A percentile compares a stretch with the other conserved stretches of the same genome.
These are phyloP conservation scores for Suhomyces sp. DNA, from an alignment of 805 yeast species.

Conservation along the genomic window DNA sequence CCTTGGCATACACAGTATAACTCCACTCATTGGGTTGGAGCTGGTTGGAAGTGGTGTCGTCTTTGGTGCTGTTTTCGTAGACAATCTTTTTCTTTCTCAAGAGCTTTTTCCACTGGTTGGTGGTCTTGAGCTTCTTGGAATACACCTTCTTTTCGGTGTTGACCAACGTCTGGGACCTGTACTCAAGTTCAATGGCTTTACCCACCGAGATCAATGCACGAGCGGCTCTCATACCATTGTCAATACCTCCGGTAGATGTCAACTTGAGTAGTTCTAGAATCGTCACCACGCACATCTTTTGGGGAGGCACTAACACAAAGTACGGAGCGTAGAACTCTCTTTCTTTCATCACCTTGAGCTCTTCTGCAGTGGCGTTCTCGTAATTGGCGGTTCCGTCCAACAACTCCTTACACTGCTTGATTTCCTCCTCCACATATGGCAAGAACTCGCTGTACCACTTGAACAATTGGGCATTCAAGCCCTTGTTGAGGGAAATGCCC, in stretches of 20 bases:
- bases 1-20: slow-evolving; percentile 44
- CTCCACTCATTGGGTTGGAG: slow-evolving; percentile 19
- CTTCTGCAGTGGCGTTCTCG: slow-evolving; percentile 18
- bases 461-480: slow-evolving; percentile 73
- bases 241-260: slow-evolving; percentile 69
- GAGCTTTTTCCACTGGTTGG: slow-evolving; percentile 46
- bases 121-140: slow-evolving; percentile 40
- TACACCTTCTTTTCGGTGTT: slow-evolving; percentile 54
- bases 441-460: slow-evolving; percentile 77
- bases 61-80: slow-evolving; percentile 7
- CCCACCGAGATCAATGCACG: slow-evolving; percentile 81
- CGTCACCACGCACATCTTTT: slow-evolving; percentile 78
- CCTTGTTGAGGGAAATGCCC: slow-evolving; percentile 50
- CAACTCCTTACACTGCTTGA: slow-evolving; percentile 50
- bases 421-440: slow-evolving; percentile 69
- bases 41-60: background rate
- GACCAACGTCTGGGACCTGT: slow-evolving; percentile 63
- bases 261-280: slow-evolving; percentile 77
- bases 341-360: slow-evolving; percentile 31
- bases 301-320: slow-evolving; percentile 66
- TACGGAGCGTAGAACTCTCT: slow-evolving; percentile 73
- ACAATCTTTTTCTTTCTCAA: slow-evolving; percentile 20
- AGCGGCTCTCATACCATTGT: slow-evolving; percentile 81
- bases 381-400: slow-evolving; percentile 22
- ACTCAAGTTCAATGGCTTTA: slow-evolving; percentile 79